Percentiles rank a stretch among this genome's conserved stretches.
phyloP scores from a whole-genome alignment of 1,284 basidiomycete genomes.

The Irpex sp. region DNA sequence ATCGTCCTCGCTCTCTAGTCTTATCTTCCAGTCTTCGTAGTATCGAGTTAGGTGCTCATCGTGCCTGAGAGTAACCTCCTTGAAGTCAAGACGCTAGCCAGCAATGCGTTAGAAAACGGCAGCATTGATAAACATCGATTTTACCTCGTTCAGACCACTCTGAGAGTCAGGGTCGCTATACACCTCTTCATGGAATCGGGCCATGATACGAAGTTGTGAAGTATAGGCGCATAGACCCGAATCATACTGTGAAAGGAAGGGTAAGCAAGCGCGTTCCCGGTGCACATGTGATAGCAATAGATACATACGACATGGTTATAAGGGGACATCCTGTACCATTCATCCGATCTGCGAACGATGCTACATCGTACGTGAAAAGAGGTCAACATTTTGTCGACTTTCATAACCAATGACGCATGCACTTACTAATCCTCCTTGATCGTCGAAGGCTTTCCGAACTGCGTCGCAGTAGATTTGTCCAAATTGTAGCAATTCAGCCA shows the following conservation, averaged over 20 bases:
- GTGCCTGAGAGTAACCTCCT: constrained; percentile 54
- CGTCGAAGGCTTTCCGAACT: constrained; percentile 84
- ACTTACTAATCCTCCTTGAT: constrained; percentile 81
- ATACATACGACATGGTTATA: constrained; percentile 53
- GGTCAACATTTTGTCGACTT: neutral
- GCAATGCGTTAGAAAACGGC: constrained; percentile 2
- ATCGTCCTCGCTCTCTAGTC: constrained; percentile 23
- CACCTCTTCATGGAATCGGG: constrained; percentile 71
- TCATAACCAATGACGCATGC: neutral
- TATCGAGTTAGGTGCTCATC: constrained; percentile 56
- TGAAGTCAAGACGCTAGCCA: constrained; percentile 60
- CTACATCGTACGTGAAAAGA: constrained; percentile 27
- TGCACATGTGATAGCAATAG: neutral
- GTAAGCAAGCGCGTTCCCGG: neutral
- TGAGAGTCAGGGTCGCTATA: constrained; percentile 71
- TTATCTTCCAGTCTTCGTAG: constrained; percentile 55
- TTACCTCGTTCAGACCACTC: constrained; percentile 65
- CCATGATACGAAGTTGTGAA: constrained; percentile 63
- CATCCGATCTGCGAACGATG: constrained; percentile 67
- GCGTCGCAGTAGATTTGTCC: constrained; percentile 79
- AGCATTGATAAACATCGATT: too few relatives aligned
- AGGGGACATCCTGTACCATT: constrained; percentile 74
- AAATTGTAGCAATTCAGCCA: constrained; percentile 89
- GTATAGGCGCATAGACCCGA: constrained; percentile 74
- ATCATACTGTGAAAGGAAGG: constrained; percentile 47